Evolutionary conservation across 768 basidiomycete genomes (phyloP).

Genomic region (Boletus rubropictus): DNA sequence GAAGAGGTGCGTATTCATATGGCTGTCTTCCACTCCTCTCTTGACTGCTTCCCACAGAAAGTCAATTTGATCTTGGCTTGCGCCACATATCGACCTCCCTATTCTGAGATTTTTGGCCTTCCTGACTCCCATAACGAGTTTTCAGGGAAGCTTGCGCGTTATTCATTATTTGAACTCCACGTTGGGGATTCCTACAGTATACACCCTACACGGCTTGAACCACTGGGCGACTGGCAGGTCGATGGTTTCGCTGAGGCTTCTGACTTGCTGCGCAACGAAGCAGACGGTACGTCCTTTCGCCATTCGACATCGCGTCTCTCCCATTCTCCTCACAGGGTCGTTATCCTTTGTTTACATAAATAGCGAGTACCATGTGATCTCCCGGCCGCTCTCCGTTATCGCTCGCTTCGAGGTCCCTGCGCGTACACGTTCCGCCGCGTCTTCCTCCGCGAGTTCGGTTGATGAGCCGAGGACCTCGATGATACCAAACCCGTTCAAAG

Average conservation of each 20-base stretch:
- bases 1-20: conserved; percentile 13
- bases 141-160: conserved; percentile 6
- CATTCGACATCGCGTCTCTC: background rate
- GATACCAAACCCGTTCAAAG: conserved; percentile 63
- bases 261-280: conserved; percentile 40
- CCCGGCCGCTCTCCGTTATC: conserved; percentile 37
- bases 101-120: conserved; percentile 21
- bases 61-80: conserved; percentile 39
- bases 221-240: conserved; percentile 51
- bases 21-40: background rate
- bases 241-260: conserved; percentile 43
- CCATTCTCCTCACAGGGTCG: conserved; percentile 18
- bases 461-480: conserved; percentile 33
- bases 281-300: conserved; percentile 38
- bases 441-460: conserved; percentile 17
- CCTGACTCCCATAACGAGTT: conserved; percentile 11
- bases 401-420: conserved; percentile 13
- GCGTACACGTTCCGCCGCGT: conserved; percentile 11
- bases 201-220: conserved; percentile 32
- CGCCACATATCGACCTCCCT: conserved; percentile 31
- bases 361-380: conserved; percentile 40
- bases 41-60: conserved; percentile 11
- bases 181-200: conserved; percentile 19
- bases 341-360: conserved; percentile 35
- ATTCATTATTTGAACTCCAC: conserved; percentile 24